Base-by-base conservation (phyloP, 2,329 filamentous ascomycete genomes). In the Botrytis porri region DNA sequence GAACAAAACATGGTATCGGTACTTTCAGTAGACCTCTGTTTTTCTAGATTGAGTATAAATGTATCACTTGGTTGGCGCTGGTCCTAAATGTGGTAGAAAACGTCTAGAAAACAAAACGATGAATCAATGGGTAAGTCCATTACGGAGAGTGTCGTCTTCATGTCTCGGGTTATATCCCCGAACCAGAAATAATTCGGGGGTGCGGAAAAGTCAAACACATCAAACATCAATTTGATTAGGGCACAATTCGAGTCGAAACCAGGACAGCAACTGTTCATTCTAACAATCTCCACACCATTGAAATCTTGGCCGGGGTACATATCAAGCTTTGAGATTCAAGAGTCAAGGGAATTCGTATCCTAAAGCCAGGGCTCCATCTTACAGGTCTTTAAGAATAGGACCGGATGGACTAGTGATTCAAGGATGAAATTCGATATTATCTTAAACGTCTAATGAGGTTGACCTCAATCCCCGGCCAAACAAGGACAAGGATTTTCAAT, bases 401-500 rank as follows among this genome's bases (percentile, higher is more conserved):
- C 69, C 45, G 43, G 41, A 66, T 66, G 70, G 25, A 32, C 51
- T n/a, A 61, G 32, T 12, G 25, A 59, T 45, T 37, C 62, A 69
- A 72, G 48, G 63, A 60, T 67, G 51, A 29, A 25, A 18, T 57
- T 72, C 29, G 51, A 67, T 41, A 72, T 72, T 29, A 72, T 72
- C 62, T 72, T 67, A 67, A 43, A 39, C 48, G n/a, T 67, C 39
- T 29, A 72, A 72, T 67, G 48, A 67, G 48, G 43, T 72, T 45
- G 62, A 39, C 37, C 39, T 51, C 45, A 66, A 71, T 48, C 16
- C 70, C 45, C 16, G n/a, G 35, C 39, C 48, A 41, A 45, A 60
- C 63, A 45, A 32, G 70, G 70, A 48, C 60, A 32, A 64, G 67
- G 69, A 66, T 25, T 72, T 65, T 37, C 43, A 39, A 71, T 62